Percentiles rank a stretch among this genome's conserved stretches.
phyloP scores from a whole-genome alignment of 208 protist genomes.

The Crithidia expoeki region DNA sequence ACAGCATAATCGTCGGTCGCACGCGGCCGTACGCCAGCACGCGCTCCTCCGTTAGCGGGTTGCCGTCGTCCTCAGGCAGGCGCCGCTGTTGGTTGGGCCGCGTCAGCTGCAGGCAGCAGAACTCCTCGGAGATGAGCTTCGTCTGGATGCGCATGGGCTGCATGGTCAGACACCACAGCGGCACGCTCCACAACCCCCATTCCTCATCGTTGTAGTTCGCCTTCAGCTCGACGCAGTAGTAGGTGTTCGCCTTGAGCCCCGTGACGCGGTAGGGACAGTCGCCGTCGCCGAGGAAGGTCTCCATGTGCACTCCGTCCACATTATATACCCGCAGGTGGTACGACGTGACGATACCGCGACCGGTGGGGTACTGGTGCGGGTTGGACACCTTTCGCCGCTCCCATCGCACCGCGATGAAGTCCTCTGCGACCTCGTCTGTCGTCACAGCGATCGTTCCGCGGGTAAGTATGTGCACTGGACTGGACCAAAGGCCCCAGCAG shows the following conservation, averaged over 20 bases:
- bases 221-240: conserved; percentile 92
- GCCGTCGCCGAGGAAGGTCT: conserved; percentile 87
- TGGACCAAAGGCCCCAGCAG: conserved; percentile 88
- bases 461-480: conserved; percentile 84
- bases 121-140: conserved; percentile 91
- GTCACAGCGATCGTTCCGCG: conserved; percentile 83
- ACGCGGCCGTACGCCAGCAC: conserved; percentile 54
- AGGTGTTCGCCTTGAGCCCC: conserved; percentile 83
- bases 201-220: conserved; percentile 94
- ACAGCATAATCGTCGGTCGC: conserved; percentile 85
- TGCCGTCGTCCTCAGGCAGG: conserved; percentile 89
- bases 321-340: conserved; percentile 93
- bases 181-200: conserved; percentile 91
- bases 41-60: conserved; percentile 55
- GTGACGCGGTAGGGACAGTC: conserved; percentile 89
- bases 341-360: conserved; percentile 80
- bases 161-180: conserved; percentile 92
- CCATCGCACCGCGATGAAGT: conserved; percentile 88
- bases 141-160: conserved; percentile 83
- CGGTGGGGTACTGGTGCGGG: conserved; percentile 83
- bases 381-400: conserved; percentile 82
- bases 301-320: conserved; percentile 61
- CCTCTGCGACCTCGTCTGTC: conserved; percentile 90
- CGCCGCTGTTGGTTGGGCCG: conserved; percentile 75
- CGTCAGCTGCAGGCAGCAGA: conserved; percentile 75